Evolutionary conservation across 2,329 filamentous ascomycete species (phyloP).

Genomic region (Amphichorda felina): DNA sequence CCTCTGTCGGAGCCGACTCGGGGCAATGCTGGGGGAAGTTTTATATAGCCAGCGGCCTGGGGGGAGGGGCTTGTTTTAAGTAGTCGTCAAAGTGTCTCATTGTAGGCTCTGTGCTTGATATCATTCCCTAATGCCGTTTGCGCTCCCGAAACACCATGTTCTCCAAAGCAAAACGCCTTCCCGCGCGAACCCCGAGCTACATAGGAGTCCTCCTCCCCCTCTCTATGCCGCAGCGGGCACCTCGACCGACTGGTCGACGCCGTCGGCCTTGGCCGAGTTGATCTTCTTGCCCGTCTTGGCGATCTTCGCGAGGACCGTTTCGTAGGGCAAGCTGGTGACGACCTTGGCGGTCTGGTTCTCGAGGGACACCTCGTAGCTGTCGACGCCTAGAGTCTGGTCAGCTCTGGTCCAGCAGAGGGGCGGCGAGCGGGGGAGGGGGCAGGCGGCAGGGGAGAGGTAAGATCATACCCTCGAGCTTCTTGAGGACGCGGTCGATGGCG

Average conservation of each 20-base stretch:
- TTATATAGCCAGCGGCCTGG: no score
- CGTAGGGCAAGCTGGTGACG: slow-evolving; percentile 59
- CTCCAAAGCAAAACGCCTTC: no score
- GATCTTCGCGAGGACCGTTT: slow-evolving; percentile 76
- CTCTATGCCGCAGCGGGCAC: slow-evolving; percentile 22
- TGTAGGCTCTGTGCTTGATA: no score
- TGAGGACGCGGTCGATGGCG: slow-evolving; percentile 82
- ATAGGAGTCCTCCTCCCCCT: no score
- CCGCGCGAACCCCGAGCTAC: no score
- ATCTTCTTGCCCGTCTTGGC: slow-evolving; percentile 93
- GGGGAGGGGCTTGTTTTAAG: no score
- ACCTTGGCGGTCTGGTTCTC: slow-evolving; percentile 76
- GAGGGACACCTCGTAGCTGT: slow-evolving; percentile 78
- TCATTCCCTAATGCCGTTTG: no score
- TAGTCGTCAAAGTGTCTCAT: no score
- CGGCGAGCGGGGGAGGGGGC: background rate
- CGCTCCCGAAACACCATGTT: no score
- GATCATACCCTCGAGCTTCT: slow-evolving; percentile 72
- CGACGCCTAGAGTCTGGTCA: no score
- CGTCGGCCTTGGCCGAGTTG: slow-evolving; percentile 63
- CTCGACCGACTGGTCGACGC: slow-evolving; percentile 40
- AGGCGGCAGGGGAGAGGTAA: background rate
- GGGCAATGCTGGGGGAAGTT: no score
- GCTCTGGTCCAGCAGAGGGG: background rate
- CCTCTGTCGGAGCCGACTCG: no score